Conservation (phyloP, 129 eudicot species). For the Gnaphalium uliginosum region DNA sequence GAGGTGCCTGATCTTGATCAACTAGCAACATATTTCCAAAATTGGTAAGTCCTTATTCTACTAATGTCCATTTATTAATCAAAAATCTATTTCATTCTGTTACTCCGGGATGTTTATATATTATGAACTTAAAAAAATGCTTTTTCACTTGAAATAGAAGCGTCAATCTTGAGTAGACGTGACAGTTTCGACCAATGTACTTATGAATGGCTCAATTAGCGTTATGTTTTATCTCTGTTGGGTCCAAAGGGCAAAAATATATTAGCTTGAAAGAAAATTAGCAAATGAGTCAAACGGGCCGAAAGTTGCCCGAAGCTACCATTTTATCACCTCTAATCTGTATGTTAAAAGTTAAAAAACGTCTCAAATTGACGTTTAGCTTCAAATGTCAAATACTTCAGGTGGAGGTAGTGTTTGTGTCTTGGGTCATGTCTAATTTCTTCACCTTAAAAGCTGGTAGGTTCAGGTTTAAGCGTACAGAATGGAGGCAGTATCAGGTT, state of each 20-base stretch:
- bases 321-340: neutral
- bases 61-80: neutral
- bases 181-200: neutral
- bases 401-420: neutral
- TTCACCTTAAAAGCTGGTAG: neutral
- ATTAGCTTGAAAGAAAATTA: neutral
- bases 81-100: neutral
- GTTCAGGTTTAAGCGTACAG: constrained; percentile 7
- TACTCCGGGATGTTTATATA: neutral
- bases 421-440: neutral
- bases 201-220: neutral
- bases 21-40: constrained; percentile 2
- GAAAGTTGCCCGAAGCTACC: neutral
- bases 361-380: neutral
- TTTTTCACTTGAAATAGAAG: neutral
- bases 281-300: neutral
- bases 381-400: neutral
- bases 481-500: neutral
- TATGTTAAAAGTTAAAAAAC: neutral
- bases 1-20: constrained; percentile 54
- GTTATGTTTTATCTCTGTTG: neutral
- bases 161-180: neutral
- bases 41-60: constrained; percentile 24
- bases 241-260: neutral
- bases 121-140: neutral